Evolutionary conservation across 2,329 filamentous ascomycete species (phyloP).

Genomic region (Incumbomyces delicatus): DNA sequence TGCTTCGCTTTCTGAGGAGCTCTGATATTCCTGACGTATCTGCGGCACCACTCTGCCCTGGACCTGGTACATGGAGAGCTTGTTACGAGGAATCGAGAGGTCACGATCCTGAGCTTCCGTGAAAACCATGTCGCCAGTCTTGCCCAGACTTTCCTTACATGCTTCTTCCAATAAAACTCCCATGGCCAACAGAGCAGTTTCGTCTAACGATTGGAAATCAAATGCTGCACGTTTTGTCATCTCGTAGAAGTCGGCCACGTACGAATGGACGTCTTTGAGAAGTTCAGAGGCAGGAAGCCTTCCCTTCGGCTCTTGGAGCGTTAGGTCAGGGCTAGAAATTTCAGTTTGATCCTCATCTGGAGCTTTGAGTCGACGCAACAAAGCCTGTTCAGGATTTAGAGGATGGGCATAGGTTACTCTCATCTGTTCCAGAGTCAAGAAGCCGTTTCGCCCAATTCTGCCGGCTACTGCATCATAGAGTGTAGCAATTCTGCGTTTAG

Average conservation of each 20-base stretch:
- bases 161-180: slow-evolving; percentile 53
- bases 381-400: slow-evolving; percentile 48
- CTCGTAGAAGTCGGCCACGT: slow-evolving; percentile 47
- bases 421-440: slow-evolving; percentile 20
- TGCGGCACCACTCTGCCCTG: slow-evolving; percentile 14
- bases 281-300: slow-evolving; percentile 48
- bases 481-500: slow-evolving; percentile 25
- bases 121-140: slow-evolving; percentile 50
- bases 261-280: slow-evolving; percentile 47
- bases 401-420: slow-evolving; percentile 22
- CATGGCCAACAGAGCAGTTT: slow-evolving; percentile 52
- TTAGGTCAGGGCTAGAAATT: slow-evolving; percentile 44
- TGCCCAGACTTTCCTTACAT: slow-evolving; percentile 40
- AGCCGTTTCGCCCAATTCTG: slow-evolving; percentile 34
- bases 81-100: slow-evolving; percentile 11
- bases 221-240: slow-evolving; percentile 26
- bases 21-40: neutral
- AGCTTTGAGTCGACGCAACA: slow-evolving; percentile 41
- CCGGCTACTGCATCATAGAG: slow-evolving; percentile 52
- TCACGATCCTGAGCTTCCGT: slow-evolving; percentile 36
- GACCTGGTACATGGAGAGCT: slow-evolving; percentile 16
- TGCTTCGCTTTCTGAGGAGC: slow-evolving; percentile 9
- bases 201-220: slow-evolving; percentile 48
- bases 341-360: slow-evolving; percentile 44
- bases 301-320: slow-evolving; percentile 26